phyloP scores from a whole-genome alignment of 2,329 filamentous ascomycete species.

The Dactylellina cionopaga region DNA sequence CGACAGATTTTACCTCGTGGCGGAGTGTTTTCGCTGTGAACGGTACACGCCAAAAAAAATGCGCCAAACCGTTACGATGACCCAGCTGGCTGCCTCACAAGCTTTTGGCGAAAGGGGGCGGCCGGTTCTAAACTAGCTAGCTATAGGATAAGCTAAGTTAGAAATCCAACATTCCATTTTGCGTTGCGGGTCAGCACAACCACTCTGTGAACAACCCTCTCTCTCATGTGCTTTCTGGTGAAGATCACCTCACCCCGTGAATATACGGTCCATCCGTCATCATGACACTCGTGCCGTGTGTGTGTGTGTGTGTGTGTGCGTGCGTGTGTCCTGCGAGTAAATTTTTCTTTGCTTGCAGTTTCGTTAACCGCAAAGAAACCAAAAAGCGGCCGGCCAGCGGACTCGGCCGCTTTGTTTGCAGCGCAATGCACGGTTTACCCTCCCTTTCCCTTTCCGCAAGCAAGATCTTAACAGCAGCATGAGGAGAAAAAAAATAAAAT shows the following conservation, averaged over 20 bases:
- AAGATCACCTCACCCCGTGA: constrained; percentile 24
- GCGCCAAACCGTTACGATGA: constrained; percentile 31
- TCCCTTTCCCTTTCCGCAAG: constrained; percentile 16
- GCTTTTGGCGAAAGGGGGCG: constrained; percentile 22
- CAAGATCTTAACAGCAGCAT: neutral
- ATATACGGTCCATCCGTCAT: constrained; percentile 30
- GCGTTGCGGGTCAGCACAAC: constrained; percentile 22
- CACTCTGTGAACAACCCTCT: neutral
- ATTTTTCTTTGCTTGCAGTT: constrained; percentile 21
- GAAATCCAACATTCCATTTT: constrained; percentile 50
- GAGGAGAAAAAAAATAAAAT: constrained; percentile 19
- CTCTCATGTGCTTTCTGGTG: neutral
- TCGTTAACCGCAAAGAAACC: constrained; percentile 41
- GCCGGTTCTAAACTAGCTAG: too few relatives aligned
- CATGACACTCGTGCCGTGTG: constrained; percentile 41
- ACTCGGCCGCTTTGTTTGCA: constrained; percentile 33
- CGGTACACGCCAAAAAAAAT: constrained; percentile 10
- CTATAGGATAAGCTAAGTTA: neutral
- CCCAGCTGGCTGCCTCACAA: constrained; percentile 2
- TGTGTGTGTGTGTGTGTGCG: neutral
- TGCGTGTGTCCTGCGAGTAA: constrained; percentile 9
- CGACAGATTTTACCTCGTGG: constrained; percentile 1
- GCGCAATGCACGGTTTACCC: constrained; percentile 35
- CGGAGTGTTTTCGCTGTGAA: constrained; percentile 16
- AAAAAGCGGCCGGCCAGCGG: constrained; percentile 32